phyloP scores from a whole-genome alignment of 495 filamentous ascomycete genomes.

The Lindgomyces ingoldianus region DNA sequence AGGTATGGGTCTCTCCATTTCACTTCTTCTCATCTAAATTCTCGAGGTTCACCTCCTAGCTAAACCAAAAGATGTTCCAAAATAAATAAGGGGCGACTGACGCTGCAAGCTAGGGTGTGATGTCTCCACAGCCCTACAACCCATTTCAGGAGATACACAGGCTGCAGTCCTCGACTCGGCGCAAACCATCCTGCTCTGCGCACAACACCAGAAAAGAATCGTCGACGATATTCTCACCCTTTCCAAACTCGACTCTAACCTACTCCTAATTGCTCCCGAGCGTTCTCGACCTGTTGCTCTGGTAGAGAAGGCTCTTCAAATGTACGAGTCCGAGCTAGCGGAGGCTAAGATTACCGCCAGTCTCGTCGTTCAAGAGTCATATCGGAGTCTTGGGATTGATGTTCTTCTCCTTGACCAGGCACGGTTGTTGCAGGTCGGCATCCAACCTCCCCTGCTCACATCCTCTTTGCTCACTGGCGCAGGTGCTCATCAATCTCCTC shows the following conservation, averaged over 20 bases:
- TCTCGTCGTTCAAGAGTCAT: conserved; percentile 30
- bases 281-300: conserved; percentile 27
- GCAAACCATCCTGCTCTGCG: conserved; percentile 41
- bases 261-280: conserved; percentile 36
- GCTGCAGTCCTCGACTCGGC: conserved; percentile 29
- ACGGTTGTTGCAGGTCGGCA: conserved; percentile 34
- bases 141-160: background rate
- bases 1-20: background rate
- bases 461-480: background rate
- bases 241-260: conserved; percentile 41
- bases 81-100: background rate
- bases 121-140: background rate
- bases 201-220: conserved; percentile 40
- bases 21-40: background rate
- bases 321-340: conserved; percentile 41
- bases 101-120: background rate
- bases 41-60: no score
- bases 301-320: conserved; percentile 32
- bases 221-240: conserved; percentile 44
- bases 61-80: no score
- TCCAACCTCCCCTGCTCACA: background rate
- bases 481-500: conserved; percentile 41
- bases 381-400: conserved; percentile 27
- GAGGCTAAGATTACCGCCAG: conserved; percentile 26
- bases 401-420: conserved; percentile 37